Evolutionary conservation across 2,329 filamentous ascomycete genomes (phyloP).

Genomic region (Fusarium humuli): DNA sequence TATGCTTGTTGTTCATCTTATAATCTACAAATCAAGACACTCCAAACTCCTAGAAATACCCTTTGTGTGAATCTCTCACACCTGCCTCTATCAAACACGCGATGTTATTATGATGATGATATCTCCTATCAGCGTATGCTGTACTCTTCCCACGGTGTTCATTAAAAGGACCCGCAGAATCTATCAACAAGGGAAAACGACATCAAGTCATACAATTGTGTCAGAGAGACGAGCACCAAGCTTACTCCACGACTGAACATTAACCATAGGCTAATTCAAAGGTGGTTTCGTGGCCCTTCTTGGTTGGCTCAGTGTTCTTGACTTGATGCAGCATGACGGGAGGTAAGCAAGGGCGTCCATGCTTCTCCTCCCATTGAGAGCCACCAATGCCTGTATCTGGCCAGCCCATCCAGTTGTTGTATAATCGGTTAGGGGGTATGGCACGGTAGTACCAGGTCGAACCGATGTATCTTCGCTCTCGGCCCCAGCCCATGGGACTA

Average conservation of each 20-base stretch:
- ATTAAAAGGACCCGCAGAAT: conserved; percentile 15
- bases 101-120: conserved; percentile 38
- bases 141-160: conserved; percentile 2
- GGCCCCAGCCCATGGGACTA: conserved; percentile 70
- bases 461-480: conserved; percentile 68
- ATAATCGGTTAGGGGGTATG: conserved; percentile 67
- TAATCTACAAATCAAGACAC: conserved; percentile 24
- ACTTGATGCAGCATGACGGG: conserved; percentile 70
- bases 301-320: conserved; percentile 67
- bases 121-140: conserved; percentile 37
- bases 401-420: conserved; percentile 73
- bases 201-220: conserved; percentile 16
- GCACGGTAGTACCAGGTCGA: conserved; percentile 72
- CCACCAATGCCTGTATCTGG: conserved; percentile 67
- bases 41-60: conserved; percentile 44
- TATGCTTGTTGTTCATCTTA: background rate
- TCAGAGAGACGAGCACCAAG: background rate
- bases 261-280: conserved; percentile 56
- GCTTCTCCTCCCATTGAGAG: conserved; percentile 63
- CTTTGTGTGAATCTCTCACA: conserved; percentile 41
- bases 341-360: conserved; percentile 69
- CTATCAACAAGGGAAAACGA: conserved; percentile 10
- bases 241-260: conserved; percentile 17
- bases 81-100: conserved; percentile 26
- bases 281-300: conserved; percentile 55